These are phyloP conservation scores for Penicillium sclerotiorum DNA, from an alignment of 2,329 filamentous ascomycete genomes.

Conservation along the genomic window DNA sequence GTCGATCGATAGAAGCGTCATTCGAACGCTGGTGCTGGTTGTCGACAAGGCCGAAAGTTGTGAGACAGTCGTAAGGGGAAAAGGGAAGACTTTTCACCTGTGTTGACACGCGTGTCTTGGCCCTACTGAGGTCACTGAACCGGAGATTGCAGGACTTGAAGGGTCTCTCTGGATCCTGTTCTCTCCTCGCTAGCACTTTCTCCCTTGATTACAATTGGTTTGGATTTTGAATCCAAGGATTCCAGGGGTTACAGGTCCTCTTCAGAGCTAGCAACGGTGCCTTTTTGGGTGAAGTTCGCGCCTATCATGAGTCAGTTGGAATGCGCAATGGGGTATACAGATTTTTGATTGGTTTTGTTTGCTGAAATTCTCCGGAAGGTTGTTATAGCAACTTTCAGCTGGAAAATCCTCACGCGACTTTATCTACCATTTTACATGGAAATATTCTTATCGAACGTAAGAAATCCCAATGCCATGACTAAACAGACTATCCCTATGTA, in stretches of 20 bases:
- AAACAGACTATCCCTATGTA: background rate
- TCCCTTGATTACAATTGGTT: slow-evolving; percentile 8
- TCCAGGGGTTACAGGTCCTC: slow-evolving; percentile 3
- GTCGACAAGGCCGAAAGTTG: slow-evolving; percentile 5
- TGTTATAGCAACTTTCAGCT: background rate
- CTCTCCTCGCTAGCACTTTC: background rate
- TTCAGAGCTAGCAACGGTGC: background rate
- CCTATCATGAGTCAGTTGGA: background rate
- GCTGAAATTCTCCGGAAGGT: slow-evolving; percentile 1
- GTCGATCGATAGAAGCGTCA: slow-evolving; percentile 4
- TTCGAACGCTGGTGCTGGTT: slow-evolving; percentile 1
- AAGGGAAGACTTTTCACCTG: slow-evolving; percentile 1
- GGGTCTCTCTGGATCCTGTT: background rate
- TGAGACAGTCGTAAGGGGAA: background rate
- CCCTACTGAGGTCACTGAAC: background rate
- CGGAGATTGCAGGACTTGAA: background rate
- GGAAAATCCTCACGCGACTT: too few species aligned
- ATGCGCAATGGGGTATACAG: background rate
- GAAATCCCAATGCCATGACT: too few species aligned
- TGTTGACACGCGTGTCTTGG: slow-evolving; percentile 3
- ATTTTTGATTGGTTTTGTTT: background rate
- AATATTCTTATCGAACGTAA: background rate
- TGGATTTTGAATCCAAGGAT: background rate
- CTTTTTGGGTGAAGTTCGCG: background rate
- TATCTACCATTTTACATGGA: too few species aligned